Percentiles rank a stretch among this genome's conserved stretches.
phyloP scores from a whole-genome alignment of 2,329 filamentous ascomycete genomes.

The Byssothecium circinans region DNA sequence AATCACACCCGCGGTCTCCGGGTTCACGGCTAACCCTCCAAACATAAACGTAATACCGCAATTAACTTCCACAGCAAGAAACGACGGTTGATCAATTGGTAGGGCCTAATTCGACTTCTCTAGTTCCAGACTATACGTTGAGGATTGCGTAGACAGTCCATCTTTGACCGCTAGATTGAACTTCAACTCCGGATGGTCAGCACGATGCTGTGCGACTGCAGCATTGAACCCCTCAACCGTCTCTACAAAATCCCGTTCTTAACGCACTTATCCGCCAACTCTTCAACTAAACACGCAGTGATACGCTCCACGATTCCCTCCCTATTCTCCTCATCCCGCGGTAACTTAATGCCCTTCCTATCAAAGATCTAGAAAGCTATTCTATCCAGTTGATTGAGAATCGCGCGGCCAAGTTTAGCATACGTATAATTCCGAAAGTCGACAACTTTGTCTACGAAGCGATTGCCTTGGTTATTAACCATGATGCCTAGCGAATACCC shows the following conservation, averaged over 20 bases:
- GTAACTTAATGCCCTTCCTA: slow-evolving; percentile 52
- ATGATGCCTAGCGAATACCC: slow-evolving; percentile 69
- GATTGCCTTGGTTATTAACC: slow-evolving; percentile 59
- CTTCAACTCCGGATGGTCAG: slow-evolving; percentile 48
- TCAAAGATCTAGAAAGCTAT: slow-evolving; percentile 69
- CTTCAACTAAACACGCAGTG: slow-evolving; percentile 54
- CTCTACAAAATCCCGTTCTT: slow-evolving; percentile 55
- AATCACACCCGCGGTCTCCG: slow-evolving; percentile 57
- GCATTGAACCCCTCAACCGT: slow-evolving; percentile 61
- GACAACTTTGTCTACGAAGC: slow-evolving; percentile 68
- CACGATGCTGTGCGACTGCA: slow-evolving; percentile 53
- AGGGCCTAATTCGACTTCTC: slow-evolving; percentile 69
- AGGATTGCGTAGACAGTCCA: slow-evolving; percentile 62
- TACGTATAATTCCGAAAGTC: slow-evolving; percentile 70
- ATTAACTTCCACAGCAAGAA: slow-evolving; percentile 64
- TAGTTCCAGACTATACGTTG: slow-evolving; percentile 46
- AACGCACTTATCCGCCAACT: slow-evolving; percentile 56
- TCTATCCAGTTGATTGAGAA: slow-evolving; percentile 60
- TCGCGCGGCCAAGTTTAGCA: slow-evolving; percentile 64
- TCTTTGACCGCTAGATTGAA: slow-evolving; percentile 66
- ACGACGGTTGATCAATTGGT: slow-evolving; percentile 59
- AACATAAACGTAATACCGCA: slow-evolving; percentile 71
- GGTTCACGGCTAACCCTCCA: slow-evolving; percentile 61
- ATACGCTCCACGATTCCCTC: slow-evolving; percentile 60
- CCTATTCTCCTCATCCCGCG: slow-evolving; percentile 65